Evolutionary conservation across 164 flowering plant species (phyloP).

Genomic region (Euptelea pleiosperma): DNA sequence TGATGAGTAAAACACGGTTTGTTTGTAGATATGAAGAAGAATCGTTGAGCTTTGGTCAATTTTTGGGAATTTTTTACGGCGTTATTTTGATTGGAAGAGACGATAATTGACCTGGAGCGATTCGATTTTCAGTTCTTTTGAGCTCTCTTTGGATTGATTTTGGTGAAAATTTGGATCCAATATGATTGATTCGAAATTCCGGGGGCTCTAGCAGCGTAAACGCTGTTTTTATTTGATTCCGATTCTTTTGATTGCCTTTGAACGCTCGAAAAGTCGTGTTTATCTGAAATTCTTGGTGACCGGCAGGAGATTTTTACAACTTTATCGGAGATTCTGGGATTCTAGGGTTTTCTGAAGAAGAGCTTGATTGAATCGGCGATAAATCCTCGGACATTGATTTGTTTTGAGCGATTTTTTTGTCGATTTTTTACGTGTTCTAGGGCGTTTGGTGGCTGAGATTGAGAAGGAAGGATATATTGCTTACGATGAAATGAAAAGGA

Average conservation of each 20-base stretch:
- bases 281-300: neutral
- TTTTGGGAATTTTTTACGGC: too few species aligned
- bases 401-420: neutral
- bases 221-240: neutral
- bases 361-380: neutral
- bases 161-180: neutral
- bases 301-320: too few species aligned
- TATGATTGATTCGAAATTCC: neutral
- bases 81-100: too few species aligned
- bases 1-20: constrained; percentile 2
- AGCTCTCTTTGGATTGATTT: neutral
- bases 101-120: too few species aligned
- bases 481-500: constrained; percentile 36
- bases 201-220: neutral
- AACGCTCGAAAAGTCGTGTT: neutral
- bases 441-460: neutral
- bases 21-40: neutral
- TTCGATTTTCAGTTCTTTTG: neutral
- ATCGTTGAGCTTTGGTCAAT: too few species aligned
- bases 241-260: neutral
- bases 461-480: constrained; percentile 5
- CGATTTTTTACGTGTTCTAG: neutral
- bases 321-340: neutral
- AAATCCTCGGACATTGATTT: neutral
- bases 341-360: neutral